Evolutionary conservation across 192 early-diverging fungal genomes (phyloP), one percentile per base, ranked within the genome.

Genomic region (Gaertneriomyces sp.): DNA sequence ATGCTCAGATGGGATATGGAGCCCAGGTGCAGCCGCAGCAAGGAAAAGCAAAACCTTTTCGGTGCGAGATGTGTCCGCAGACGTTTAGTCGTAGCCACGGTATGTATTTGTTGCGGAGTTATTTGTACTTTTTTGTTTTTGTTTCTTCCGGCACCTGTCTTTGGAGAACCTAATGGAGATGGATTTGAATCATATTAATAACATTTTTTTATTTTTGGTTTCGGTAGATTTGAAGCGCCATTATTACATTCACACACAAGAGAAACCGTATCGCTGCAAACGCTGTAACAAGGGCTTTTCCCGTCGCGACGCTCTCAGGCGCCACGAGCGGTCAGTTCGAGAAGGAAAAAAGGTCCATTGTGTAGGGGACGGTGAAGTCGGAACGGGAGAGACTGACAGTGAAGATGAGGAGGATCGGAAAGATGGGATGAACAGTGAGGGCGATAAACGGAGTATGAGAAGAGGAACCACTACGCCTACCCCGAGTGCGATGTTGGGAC

Each of bases 301-400:
- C 43, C 52, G 82, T 42, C 68, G 76, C 19, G 82, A 81, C 60
- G 79, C 76, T 6, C 62, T 84, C 52, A 42, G 67, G 46, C 63
- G 76, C 53, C 82, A 84, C 67, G 82, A 84, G 58, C 57, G 61
- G 76, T 55, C 62, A 17, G 72, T 80, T 7, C 64, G 47, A 50
- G 78, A 78, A 54, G 81, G 81, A 7, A 83, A 83, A 61, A 80
- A 76, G 64, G 78, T 83, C 3, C 75, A 77, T 40, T 83, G 81
- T 57, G 55, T 60, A 7, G 59, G 12, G 5, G 67, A 54, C 20
- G 45, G 45, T 9, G 17, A 16, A 51, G 61, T 12, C 1, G 43
- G n/a, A n/a, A 12, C 41, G 4, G 58, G 39, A n/a, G 47, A 17
- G 38, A 58, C 19, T 39, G 58, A 60, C 43, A 42, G 49, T 38